Base-by-base conservation (phyloP, 1,284 basidiomycete genomes). In the Ceratorhiza oryzae-sativae region DNA sequence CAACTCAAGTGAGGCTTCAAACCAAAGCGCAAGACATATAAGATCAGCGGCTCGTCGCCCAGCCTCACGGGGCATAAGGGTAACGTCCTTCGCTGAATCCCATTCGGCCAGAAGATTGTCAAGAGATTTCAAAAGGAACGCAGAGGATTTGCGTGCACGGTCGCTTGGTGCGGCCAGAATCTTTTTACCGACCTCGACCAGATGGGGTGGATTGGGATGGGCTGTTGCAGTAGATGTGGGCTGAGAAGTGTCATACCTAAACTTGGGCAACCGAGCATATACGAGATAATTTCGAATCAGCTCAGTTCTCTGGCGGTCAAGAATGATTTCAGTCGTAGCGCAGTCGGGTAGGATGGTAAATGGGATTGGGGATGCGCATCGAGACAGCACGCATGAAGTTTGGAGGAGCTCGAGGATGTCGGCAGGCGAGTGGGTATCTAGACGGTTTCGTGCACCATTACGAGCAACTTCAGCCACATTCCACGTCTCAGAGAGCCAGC, bases 401-500 rank as follows among this genome's bases (percentile, higher is more conserved):
- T 86, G 85, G 36, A 94, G 78, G 20, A 95, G 81, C 5, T 78
- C 76, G n/a, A 93, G 78, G 8, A 92, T 78, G 77, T 95, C 93
- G 30, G 82, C 79, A 23, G 87, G 80, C 73, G 77, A 76, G 30
- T 87, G 83, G 30, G 76, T 78, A 55, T 79, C 80, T 13, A 86
- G 79, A 2, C 86, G 81, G 75, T 86, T 81, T 48, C 82, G 83
- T 25, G 81, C 25, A 67, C 74, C 72, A 55, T 74, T 73, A 81
- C 74, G 80, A 76, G 77, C 78, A 70, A 80, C 77, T 1, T 81
- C 82, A 2, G 84, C 82, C 5, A 80, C 72, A 27, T 85, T 86
- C 93, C 93, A 95, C 36, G 83, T 86, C 72, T 90, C 88, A n/a
- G 86, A 81, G 25, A 97, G 81, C 95, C 96, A 98, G 42, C 83